Evolutionary conservation across 176 grass and related monocot species (phyloP).

Genomic region (Ananas comosus): DNA sequence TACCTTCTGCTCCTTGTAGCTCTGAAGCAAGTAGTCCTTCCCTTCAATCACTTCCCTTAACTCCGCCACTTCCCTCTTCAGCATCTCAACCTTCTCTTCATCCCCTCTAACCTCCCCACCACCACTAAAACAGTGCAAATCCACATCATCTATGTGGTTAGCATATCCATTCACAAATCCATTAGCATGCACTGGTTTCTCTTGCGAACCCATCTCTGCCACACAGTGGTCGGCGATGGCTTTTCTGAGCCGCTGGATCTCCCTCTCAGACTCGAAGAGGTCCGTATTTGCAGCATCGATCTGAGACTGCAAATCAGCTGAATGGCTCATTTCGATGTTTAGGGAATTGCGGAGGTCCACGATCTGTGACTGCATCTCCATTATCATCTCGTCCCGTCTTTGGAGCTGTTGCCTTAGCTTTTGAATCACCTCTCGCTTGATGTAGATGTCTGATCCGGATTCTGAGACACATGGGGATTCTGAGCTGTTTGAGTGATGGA

Average conservation of each 20-base stretch:
- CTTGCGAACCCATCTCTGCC: background rate
- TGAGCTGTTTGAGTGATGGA: constrained; percentile 36
- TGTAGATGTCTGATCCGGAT: constrained; percentile 48
- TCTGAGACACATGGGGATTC: constrained; percentile 35
- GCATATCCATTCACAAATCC: constrained; percentile 17
- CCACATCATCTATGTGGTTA: constrained; percentile 10
- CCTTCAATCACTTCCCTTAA: constrained; percentile 43
- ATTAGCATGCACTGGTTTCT: constrained; percentile 13
- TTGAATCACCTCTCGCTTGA: constrained; percentile 45
- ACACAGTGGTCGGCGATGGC: constrained; percentile 40
- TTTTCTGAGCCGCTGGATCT: constrained; percentile 45
- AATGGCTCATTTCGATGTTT: constrained; percentile 23
- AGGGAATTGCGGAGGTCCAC: constrained; percentile 37
- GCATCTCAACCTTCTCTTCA: constrained; percentile 32
- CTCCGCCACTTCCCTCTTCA: constrained; percentile 29
- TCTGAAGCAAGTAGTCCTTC: constrained; percentile 40
- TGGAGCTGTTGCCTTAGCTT: constrained; percentile 37
- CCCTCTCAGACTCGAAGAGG: constrained; percentile 37
- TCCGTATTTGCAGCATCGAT: constrained; percentile 27
- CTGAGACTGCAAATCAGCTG: constrained; percentile 33
- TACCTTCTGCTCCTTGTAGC: constrained; percentile 43
- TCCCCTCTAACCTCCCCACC: background rate
- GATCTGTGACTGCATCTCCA: constrained; percentile 46
- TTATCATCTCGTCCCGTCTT: constrained; percentile 53
- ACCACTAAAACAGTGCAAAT: background rate